Evolutionary conservation across 208 protist genomes (phyloP), one percentile per base, ranked within the genome.

Genomic region (Wallacemonas sp.): DNA sequence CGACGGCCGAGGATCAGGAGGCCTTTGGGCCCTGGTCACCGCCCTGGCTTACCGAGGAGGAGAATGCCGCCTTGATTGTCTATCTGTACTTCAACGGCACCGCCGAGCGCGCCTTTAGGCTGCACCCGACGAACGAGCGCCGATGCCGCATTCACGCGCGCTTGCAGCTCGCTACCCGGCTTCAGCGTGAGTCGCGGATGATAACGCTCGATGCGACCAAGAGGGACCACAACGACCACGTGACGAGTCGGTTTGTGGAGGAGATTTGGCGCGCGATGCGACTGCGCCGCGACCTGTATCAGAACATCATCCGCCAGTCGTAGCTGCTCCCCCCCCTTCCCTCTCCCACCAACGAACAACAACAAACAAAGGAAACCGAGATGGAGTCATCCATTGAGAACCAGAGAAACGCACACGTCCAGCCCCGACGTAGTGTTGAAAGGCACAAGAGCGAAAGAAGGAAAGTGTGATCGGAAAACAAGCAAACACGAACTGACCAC

Each of bases 41-140:
- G 23, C 48, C 48, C 4, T 23, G 2, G 7, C 23, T 63, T 2
- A 36, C 57, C 18, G 39, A 44, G 57, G 39, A 45, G n/a, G 57
- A 63, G 57, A 38, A 48, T 18, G 57, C 57, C 38, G 38, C 38
- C 11, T 36, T 63, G 14, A 29, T 69, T 10, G 45, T 52, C 20
- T 81, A 77, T 64, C 70, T 86, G 23, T 77, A 75, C 55, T 65
- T 78, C 65, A 86, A 86, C 67, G 49, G 55, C 57, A 81, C 81
- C 39, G 81, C 81, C 14, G 75, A 80, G 65, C 44, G 36, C n/a
- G 26, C 55, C 63, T 75, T 72, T 54, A 76, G 72, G 33, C 12
- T 22, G 12, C 67, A 80, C 64, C 63, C 73, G 4, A 18, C 78
- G 41, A 83, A 83, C 45, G 46, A 36, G 3, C 72, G 72, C 1